Evolutionary conservation across 805 yeast species (phyloP).

Genomic region (Clavispora asparagi): DNA sequence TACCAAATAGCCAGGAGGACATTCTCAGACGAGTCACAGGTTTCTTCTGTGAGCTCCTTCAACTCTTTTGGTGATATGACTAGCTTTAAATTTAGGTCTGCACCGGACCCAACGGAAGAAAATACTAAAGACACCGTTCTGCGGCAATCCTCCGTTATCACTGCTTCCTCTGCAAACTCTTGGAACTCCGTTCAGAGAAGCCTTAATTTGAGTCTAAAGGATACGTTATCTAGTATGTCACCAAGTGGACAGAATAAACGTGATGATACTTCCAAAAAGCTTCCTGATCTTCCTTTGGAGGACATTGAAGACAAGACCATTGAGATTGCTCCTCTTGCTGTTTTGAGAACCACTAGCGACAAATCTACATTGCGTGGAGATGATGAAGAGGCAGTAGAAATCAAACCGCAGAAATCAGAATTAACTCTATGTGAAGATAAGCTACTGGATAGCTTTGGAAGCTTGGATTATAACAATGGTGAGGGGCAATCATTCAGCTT

Average conservation of each 20-base stretch:
- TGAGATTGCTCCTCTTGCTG: background rate
- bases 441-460: background rate
- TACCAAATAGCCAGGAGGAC: constrained; percentile 15
- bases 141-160: constrained; percentile 1
- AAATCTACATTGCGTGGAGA: background rate
- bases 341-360: background rate
- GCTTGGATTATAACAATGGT: constrained; percentile 21
- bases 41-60: constrained; percentile 34
- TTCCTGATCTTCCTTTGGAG: background rate
- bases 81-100: background rate
- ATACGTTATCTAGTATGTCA: background rate
- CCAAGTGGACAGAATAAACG: background rate
- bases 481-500: constrained; percentile 32
- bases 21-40: constrained; percentile 33
- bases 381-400: too few species aligned
- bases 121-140: background rate
- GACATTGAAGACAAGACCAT: background rate
- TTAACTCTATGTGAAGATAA: background rate
- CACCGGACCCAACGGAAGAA: background rate
- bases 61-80: constrained; percentile 29
- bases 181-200: constrained; percentile 8
- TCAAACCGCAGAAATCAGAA: background rate
- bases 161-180: background rate
- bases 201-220: constrained; percentile 3
- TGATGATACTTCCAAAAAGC: background rate